Conservation (phyloP, 768 basidiomycete genomes). For the Pholiota conissans region DNA sequence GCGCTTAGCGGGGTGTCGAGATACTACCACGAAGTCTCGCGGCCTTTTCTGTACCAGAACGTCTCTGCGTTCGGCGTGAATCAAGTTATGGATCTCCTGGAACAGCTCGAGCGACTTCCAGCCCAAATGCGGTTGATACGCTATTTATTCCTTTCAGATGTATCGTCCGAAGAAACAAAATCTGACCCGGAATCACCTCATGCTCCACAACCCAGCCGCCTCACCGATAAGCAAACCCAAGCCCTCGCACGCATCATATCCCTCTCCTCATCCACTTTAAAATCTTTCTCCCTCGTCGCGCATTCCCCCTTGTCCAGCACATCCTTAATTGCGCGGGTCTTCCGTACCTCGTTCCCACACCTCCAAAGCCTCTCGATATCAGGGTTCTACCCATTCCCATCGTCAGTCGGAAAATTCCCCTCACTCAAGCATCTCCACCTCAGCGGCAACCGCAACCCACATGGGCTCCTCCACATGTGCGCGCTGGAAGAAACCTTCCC, state of each 20-base stretch:
- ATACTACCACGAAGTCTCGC: conserved; percentile 38
- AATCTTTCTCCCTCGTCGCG: conserved; percentile 38
- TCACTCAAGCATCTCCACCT: conserved; percentile 42
- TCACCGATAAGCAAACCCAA: conserved; percentile 4
- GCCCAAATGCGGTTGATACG: conserved; percentile 37
- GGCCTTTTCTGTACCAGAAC: conserved; percentile 40
- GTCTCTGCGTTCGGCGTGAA: conserved; percentile 31
- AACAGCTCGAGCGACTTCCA: conserved; percentile 31
- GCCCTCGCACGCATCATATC: conserved; percentile 33
- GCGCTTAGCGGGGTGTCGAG: conserved; percentile 38
- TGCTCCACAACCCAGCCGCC: neutral
- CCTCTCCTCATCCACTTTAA: conserved; percentile 39
- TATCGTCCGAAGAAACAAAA: conserved; percentile 3
- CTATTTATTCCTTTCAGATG: conserved; percentile 46
- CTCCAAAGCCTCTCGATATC: conserved; percentile 41
- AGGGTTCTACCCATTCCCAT: conserved; percentile 53
- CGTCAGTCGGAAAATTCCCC: conserved; percentile 28
- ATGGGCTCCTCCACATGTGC: conserved; percentile 41
- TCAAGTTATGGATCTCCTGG: conserved; percentile 28
- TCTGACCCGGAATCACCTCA: neutral
- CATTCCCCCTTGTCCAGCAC: conserved; percentile 33
- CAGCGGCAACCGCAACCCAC: conserved; percentile 49
- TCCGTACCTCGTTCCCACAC: conserved; percentile 39
- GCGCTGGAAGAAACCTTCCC: conserved; percentile 41
- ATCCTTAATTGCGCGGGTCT: conserved; percentile 39